Conservation (phyloP, 169 alveolate species). For the Plasmodium vinckei region DNA sequence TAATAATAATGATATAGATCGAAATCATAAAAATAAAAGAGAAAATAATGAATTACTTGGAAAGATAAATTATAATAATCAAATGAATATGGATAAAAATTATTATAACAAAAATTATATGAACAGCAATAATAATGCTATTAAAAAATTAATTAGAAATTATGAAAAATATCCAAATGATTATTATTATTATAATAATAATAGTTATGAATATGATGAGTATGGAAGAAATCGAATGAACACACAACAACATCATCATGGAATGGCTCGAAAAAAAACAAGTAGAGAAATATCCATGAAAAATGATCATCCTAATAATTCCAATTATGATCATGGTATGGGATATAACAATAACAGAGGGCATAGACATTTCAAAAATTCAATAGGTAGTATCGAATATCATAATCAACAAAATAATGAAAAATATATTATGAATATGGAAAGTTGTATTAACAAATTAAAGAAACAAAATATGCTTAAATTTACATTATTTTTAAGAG, state of each 20-base stretch:
- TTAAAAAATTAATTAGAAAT: conserved; percentile 6
- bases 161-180: background rate
- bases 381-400: too few species aligned
- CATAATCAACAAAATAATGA: background rate
- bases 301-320: too few species aligned
- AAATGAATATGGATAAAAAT: background rate
- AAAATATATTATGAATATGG: background rate
- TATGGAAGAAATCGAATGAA: background rate
- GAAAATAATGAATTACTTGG: background rate
- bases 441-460: conserved; percentile 24
- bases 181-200: background rate
- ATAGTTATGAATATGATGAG: background rate
- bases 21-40: background rate
- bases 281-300: too few species aligned
- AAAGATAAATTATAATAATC: background rate
- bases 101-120: background rate
- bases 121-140: conserved; percentile 4
- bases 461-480: conserved; percentile 63
- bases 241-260: too few species aligned
- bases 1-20: too few species aligned
- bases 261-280: too few species aligned
- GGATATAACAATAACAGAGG: too few species aligned
- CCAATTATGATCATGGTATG: background rate
- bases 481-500: conserved; percentile 34
- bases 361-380: too few species aligned